phyloP scores from a whole-genome alignment of 1,139 yeast genomes.

The Kurtzmaniella natalensis region DNA sequence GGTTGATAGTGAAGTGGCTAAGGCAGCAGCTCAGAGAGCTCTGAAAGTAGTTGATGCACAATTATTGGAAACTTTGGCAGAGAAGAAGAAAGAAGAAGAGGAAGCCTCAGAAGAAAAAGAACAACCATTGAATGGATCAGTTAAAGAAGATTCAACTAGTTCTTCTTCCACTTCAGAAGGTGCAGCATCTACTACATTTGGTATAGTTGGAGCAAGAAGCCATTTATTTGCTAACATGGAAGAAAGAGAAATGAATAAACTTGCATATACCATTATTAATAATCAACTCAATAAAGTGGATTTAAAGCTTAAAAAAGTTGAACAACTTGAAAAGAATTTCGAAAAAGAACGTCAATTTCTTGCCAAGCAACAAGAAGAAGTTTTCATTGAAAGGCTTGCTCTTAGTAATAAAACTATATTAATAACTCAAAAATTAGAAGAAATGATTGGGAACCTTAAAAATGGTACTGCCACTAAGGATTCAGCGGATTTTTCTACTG shows the following conservation, averaged over 20 bases:
- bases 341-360: constrained; percentile 75
- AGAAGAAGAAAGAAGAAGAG: constrained; percentile 5
- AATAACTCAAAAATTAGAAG: constrained; percentile 47
- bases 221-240: constrained; percentile 79
- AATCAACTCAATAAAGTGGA: constrained; percentile 74
- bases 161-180: constrained; percentile 25
- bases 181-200: constrained; percentile 54
- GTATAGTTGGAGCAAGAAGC: constrained; percentile 75
- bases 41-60: constrained; percentile 53
- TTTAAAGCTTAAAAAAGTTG: constrained; percentile 65
- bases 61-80: constrained; percentile 31
- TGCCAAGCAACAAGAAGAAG: constrained; percentile 74
- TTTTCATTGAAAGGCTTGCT: constrained; percentile 73
- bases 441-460: constrained; percentile 29
- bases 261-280: constrained; percentile 58
- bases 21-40: constrained; percentile 72
- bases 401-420: constrained; percentile 57
- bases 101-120: constrained; percentile 7
- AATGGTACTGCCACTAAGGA: constrained; percentile 3
- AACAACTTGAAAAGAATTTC: constrained; percentile 69
- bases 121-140: constrained; percentile 5
- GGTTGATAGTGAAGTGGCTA: constrained; percentile 84
- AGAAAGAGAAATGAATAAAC: constrained; percentile 69
- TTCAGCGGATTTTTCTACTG: constrained; percentile 4
- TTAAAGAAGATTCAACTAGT: constrained; percentile 6